A percentile compares a stretch with the other conserved stretches of the same genome.
phyloP scores from a whole-genome alignment of 2,329 filamentous ascomycete species.

The Fusarium buharicum region DNA sequence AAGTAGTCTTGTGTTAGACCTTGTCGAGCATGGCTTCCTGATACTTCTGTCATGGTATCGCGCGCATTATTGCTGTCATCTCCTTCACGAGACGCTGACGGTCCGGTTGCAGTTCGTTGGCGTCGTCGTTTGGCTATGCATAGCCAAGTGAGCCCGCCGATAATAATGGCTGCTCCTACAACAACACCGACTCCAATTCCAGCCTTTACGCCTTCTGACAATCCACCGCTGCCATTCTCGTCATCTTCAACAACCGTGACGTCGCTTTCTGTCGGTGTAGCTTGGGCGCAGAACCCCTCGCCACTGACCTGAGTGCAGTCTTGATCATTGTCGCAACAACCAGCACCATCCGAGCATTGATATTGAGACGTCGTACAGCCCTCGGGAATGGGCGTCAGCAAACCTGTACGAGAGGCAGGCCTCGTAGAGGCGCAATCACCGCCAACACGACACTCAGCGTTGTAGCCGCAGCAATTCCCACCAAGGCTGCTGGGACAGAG shows the following conservation, averaged over 20 bases:
- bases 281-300: conserved; percentile 54
- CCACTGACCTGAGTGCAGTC: conserved; percentile 55
- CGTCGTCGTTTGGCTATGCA: conserved; percentile 55
- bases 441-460: conserved; percentile 54
- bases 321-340: conserved; percentile 61
- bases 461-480: conserved; percentile 62
- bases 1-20: conserved; percentile 56
- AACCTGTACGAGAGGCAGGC: conserved; percentile 37
- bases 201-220: conserved; percentile 63
- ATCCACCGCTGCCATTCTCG: conserved; percentile 29
- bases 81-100: conserved; percentile 26
- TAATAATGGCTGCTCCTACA: conserved; percentile 54
- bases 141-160: conserved; percentile 59
- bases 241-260: conserved; percentile 46
- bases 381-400: conserved; percentile 51
- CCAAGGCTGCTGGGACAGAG: conserved; percentile 58
- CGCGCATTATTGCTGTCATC: conserved; percentile 33
- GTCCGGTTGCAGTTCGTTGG: conserved; percentile 31
- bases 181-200: conserved; percentile 67
- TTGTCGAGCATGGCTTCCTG: conserved; percentile 43
- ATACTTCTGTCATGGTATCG: conserved; percentile 51
- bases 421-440: conserved; percentile 51
- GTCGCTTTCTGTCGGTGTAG: conserved; percentile 49
- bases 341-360: conserved; percentile 57
- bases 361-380: conserved; percentile 60